phyloP scores from a whole-genome alignment of 495 filamentous ascomycete genomes.

The Terfezia boudieri region DNA sequence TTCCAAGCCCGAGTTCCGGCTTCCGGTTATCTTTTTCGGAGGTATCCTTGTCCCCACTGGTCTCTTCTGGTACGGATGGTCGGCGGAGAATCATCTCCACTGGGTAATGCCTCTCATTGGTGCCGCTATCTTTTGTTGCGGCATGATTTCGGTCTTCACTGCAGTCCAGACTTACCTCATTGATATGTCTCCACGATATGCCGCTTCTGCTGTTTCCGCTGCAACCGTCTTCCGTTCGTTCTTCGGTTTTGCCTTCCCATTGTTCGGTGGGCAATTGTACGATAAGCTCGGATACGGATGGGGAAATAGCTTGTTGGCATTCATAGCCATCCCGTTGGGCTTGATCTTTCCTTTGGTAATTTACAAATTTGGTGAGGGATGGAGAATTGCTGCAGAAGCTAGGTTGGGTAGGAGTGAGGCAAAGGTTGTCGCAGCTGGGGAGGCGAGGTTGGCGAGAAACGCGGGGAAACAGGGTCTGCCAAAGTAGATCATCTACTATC shows the following conservation, averaged over 20 bases:
- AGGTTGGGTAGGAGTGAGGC: conserved; percentile 13
- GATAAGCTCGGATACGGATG: conserved; percentile 30
- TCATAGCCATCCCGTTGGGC: conserved; percentile 27
- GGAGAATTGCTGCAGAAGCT: conserved; percentile 21
- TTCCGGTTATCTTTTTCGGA: conserved; percentile 36
- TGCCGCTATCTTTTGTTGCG: conserved; percentile 30
- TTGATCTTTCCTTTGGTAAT: conserved; percentile 28
- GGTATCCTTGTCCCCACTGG: conserved; percentile 24
- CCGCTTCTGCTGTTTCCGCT: conserved; percentile 50
- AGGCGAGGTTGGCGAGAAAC: not conserved
- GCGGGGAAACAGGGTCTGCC: no score
- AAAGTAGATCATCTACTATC: no score
- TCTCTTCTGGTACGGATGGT: conserved; percentile 53
- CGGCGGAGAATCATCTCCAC: conserved; percentile 28
- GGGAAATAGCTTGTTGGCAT: conserved; percentile 33
- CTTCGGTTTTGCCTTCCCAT: conserved; percentile 24
- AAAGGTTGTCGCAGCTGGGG: not conserved
- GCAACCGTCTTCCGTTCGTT: conserved; percentile 38
- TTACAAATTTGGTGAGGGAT: conserved; percentile 29
- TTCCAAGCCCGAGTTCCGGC: conserved; percentile 33
- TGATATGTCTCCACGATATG: conserved; percentile 51
- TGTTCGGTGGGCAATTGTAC: conserved; percentile 32
- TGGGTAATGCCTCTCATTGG: conserved; percentile 42
- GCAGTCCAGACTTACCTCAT: conserved; percentile 49
- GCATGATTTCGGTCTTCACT: conserved; percentile 35